Evolutionary conservation across 1,139 yeast species (phyloP).

Genomic region (Hansenula lynferdii): DNA sequence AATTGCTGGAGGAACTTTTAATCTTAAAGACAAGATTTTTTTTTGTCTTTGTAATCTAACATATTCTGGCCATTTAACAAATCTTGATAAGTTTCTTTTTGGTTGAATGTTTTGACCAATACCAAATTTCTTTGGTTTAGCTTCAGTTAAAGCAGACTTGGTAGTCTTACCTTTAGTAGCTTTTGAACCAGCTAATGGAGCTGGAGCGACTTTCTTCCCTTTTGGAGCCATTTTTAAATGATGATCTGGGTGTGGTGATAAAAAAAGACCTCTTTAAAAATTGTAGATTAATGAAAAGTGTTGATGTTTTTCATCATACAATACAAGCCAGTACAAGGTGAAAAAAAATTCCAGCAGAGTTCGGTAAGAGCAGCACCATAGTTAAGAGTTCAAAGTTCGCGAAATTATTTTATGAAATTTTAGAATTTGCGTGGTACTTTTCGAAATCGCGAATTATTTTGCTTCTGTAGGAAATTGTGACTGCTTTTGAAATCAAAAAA

Average conservation of each 20-base stretch:
- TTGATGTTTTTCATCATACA: too few relatives aligned
- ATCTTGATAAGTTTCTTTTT: constrained; percentile 92
- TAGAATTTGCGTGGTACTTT: too few relatives aligned
- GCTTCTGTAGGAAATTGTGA: too few relatives aligned
- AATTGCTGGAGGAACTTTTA: constrained; percentile 98
- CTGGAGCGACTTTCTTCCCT: constrained; percentile 85
- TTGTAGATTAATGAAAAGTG: background rate
- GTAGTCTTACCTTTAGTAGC: constrained; percentile 30
- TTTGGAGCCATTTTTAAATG: constrained; percentile 54
- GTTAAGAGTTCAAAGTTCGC: too few relatives aligned
- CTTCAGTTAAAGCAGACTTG: constrained; percentile 66
- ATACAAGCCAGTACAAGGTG: too few relatives aligned
- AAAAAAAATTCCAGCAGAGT: too few relatives aligned
- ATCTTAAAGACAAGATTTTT: constrained; percentile 90
- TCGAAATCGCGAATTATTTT: too few relatives aligned
- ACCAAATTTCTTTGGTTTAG: constrained; percentile 93
- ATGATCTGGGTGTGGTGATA: background rate
- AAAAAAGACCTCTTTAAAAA: too few relatives aligned
- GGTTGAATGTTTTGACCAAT: constrained; percentile 95
- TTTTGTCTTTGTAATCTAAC: constrained; percentile 97
- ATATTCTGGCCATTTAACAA: constrained; percentile 98
- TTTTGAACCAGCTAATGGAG: constrained; percentile 53
- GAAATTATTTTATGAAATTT: too few relatives aligned
- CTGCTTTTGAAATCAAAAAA: background rate
- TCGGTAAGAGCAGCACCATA: too few relatives aligned